Percentiles rank a stretch among this genome's conserved stretches.
phyloP scores from a whole-genome alignment of 1,139 yeast genomes.

The Debaryomycetaceae sp. region DNA sequence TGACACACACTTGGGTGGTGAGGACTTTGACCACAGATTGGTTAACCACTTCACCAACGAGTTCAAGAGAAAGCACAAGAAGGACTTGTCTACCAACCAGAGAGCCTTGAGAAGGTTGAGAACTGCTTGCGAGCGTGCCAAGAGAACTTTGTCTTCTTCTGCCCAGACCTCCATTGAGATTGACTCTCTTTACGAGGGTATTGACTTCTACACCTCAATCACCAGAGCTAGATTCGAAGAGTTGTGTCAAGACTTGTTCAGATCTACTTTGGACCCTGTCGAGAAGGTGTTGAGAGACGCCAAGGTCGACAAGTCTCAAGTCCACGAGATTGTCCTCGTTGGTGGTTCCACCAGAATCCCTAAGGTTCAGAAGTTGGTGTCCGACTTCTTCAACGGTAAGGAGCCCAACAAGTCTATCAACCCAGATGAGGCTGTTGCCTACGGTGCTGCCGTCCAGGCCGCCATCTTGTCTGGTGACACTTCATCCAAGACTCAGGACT shows the following conservation, averaged over 20 bases:
- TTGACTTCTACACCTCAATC: constrained; percentile 37
- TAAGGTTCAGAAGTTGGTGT: constrained; percentile 36
- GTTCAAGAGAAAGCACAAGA: constrained; percentile 38
- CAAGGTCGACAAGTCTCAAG: constrained; percentile 33
- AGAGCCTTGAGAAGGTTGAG: constrained; percentile 39
- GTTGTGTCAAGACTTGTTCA: constrained; percentile 35
- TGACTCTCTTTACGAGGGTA: constrained; percentile 35
- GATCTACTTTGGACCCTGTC: constrained; percentile 38
- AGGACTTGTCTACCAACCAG: constrained; percentile 34
- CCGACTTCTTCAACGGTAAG: constrained; percentile 38
- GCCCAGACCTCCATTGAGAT: constrained; percentile 36
- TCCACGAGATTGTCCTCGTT: constrained; percentile 36
- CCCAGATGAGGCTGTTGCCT: constrained; percentile 68
- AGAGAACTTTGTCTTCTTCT: constrained; percentile 38
- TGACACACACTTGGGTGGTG: constrained; percentile 99
- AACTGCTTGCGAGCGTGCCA: constrained; percentile 39
- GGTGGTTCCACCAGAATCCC: constrained; percentile 43
- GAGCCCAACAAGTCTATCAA: constrained; percentile 46
- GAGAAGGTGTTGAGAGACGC: constrained; percentile 38
- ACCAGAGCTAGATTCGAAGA: constrained; percentile 41
- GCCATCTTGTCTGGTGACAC: constrained; percentile 98
- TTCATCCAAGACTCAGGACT: constrained; percentile 95
- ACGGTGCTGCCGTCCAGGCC: constrained; percentile 80
- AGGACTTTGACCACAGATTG: constrained; percentile 96
- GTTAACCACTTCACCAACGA: constrained; percentile 44